Evolutionary conservation across 352 stramenopile genomes (phyloP).

Genomic region (Phytophthora sp.): DNA sequence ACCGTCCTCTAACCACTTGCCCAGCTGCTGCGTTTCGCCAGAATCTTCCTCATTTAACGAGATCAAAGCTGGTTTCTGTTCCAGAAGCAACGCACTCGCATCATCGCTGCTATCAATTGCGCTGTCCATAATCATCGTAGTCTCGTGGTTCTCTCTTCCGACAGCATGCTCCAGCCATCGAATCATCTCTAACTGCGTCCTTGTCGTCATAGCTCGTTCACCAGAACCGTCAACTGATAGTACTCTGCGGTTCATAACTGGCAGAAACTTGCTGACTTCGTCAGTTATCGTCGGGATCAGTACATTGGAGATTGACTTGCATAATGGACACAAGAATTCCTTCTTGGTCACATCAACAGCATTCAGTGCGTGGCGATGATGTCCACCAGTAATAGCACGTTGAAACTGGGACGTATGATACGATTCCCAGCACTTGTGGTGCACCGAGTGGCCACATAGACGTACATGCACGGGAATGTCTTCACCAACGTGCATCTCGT

Average conservation of each 20-base stretch:
- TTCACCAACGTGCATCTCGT: conserved; percentile 87
- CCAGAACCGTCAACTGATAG: conserved; percentile 25
- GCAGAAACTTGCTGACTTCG: conserved; percentile 49
- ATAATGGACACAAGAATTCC: conserved; percentile 97
- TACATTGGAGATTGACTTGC: conserved; percentile 98
- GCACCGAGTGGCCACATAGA: conserved; percentile 94
- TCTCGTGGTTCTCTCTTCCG: conserved; percentile 15
- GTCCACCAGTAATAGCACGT: conserved; percentile 91
- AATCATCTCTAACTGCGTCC: conserved; percentile 45
- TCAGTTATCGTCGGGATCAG: conserved; percentile 89
- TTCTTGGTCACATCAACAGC: conserved; percentile 96
- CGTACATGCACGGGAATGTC: conserved; percentile 83
- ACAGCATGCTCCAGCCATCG: conserved; percentile 52
- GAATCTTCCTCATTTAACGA: conserved; percentile 19
- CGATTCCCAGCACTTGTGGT: conserved; percentile 95
- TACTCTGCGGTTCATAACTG: conserved; percentile 26
- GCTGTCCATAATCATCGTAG: conserved; percentile 8
- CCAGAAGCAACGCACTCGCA: conserved; percentile 29
- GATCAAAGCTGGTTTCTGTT: conserved; percentile 39
- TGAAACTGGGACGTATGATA: conserved; percentile 96
- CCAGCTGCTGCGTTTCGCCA: conserved; percentile 36
- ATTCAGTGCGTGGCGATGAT: conserved; percentile 93
- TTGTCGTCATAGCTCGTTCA: conserved; percentile 15
- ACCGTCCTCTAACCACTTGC: conserved; percentile 70
- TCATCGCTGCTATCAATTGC: conserved; percentile 29